These are phyloP conservation scores for Nannizzia gypsea DNA, from an alignment of 2,329 filamentous ascomycete genomes.

Conservation along the genomic window DNA sequence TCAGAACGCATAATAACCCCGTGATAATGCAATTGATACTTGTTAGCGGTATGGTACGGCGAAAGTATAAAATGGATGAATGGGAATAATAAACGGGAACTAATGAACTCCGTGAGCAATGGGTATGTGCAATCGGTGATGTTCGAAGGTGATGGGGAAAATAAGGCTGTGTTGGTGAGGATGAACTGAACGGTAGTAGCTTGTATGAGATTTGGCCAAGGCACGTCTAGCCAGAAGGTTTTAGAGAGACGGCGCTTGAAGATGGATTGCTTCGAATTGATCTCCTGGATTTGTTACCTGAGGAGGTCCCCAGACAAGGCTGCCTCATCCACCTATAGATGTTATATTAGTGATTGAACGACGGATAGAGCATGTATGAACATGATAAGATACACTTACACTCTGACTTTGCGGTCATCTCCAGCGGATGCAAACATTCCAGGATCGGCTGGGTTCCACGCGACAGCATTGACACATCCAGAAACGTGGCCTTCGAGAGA, in stretches of 20 bases:
- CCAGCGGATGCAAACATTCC: conserved; percentile 82
- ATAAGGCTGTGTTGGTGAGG: background rate
- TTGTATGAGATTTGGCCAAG: background rate
- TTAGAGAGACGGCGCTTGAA: background rate
- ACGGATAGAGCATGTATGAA: background rate
- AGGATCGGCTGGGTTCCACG: conserved; percentile 77
- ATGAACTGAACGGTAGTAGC: background rate
- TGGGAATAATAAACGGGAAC: background rate
- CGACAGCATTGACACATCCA: conserved; percentile 71
- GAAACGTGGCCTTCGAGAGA: conserved; percentile 56
- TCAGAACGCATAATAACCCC: conserved; percentile 4
- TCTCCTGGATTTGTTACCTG: background rate
- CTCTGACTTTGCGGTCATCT: conserved; percentile 72
- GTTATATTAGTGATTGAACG: background rate
- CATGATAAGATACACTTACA: conserved; percentile 47
- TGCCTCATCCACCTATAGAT: conserved; percentile 6
- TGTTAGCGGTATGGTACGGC: background rate
- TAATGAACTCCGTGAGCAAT: background rate
- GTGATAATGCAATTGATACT: conserved; percentile 3
- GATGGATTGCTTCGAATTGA: conserved; percentile 3
- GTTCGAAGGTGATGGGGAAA: background rate
- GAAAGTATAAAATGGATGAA: background rate
- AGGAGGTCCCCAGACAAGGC: background rate
- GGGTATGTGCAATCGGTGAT: background rate
- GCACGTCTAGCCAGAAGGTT: background rate